phyloP scores from a whole-genome alignment of 495 filamentous ascomycete genomes.

The Penicillium bovifimosum region DNA sequence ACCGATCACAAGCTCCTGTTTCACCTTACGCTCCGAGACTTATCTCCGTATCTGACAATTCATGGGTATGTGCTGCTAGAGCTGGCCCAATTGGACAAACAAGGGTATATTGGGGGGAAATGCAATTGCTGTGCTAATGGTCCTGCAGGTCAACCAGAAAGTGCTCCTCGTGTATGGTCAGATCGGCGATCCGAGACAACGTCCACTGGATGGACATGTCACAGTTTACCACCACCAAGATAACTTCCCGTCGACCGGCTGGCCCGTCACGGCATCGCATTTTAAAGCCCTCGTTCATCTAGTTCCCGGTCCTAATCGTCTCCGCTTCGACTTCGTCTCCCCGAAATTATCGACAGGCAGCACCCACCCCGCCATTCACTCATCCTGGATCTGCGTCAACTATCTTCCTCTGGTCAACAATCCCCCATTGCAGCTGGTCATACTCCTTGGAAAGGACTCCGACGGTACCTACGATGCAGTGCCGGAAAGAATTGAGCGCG shows the following conservation, averaged over 20 bases:
- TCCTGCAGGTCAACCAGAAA: constrained; percentile 76
- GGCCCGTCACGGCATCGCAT: constrained; percentile 80
- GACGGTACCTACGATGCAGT: constrained; percentile 79
- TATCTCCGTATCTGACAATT: constrained; percentile 68
- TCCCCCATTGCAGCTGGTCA: constrained; percentile 79
- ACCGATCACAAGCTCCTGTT: constrained; percentile 48
- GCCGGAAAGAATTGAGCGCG: constrained; percentile 65
- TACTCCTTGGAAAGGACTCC: constrained; percentile 81
- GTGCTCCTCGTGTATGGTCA: constrained; percentile 74
- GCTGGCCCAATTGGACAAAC: not conserved
- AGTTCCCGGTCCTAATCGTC: constrained; percentile 76
- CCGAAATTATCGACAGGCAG: constrained; percentile 70
- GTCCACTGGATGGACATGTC: constrained; percentile 70
- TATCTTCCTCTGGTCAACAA: constrained; percentile 71
- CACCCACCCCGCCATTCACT: constrained; percentile 63
- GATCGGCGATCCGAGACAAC: constrained; percentile 65
- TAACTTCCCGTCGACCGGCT: constrained; percentile 68
- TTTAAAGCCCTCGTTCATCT: constrained; percentile 88
- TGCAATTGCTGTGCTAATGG: constrained; percentile 8
- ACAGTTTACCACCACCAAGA: constrained; percentile 80
- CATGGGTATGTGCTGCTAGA: constrained; percentile 57
- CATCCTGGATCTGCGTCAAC: constrained; percentile 72
- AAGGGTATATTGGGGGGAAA: not conserved
- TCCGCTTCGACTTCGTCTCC: constrained; percentile 80
- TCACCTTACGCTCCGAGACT: constrained; percentile 77